Evolutionary conservation across 1,139 yeast species (phyloP), one percentile per base, ranked within the genome.

Genomic region (Kodamaea suecica): DNA sequence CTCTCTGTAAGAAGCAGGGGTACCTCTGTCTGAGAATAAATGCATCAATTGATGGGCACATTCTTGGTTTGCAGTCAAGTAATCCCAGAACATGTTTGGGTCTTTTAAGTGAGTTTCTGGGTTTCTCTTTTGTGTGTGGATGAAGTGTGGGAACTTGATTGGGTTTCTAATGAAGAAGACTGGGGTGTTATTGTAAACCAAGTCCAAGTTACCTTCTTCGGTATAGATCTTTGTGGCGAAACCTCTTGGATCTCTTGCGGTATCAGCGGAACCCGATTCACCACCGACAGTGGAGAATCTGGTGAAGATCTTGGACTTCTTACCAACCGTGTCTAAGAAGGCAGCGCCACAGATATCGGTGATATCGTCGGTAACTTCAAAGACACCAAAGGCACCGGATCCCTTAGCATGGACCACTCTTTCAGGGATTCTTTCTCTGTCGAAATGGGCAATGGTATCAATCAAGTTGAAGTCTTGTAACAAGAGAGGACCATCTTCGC

Each of bases 341-440:
- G 78, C 78, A 33, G 95, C 81, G 43, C 70, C 67, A 50, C 84
- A 76, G 41, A 86, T 55, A 58, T 86, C 95, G 31, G 84, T 66
- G 53, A 86, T 76, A 48, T 85, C 92, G 55, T 86, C 90, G 24
- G 95, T 85, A 44, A 80, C 82, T 61, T 81, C 92, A 51, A 85
- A 85, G 42, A 66, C 74, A 52, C 94, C 92, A 55, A 73, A 80
- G 34, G 94, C 94, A 49, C 95, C 95, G 29, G 87, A 84, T 46
- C 95, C 95, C 62, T 84, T 84, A 43, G 95, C 95, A 57, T 85
- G 95, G 34, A 85, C 95, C 37, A 85, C 94, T 61, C 95, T 77
- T 65, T 85, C 95, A 27, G 95, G 95, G 42, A 85, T 79, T 59
- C 95, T 74, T 65, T 86, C 95, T 52, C 95, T 76, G 66, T 84